These are phyloP conservation scores for Rhizopogon vinicolor DNA, from an alignment of 768 basidiomycete genomes.

Conservation along the genomic window DNA sequence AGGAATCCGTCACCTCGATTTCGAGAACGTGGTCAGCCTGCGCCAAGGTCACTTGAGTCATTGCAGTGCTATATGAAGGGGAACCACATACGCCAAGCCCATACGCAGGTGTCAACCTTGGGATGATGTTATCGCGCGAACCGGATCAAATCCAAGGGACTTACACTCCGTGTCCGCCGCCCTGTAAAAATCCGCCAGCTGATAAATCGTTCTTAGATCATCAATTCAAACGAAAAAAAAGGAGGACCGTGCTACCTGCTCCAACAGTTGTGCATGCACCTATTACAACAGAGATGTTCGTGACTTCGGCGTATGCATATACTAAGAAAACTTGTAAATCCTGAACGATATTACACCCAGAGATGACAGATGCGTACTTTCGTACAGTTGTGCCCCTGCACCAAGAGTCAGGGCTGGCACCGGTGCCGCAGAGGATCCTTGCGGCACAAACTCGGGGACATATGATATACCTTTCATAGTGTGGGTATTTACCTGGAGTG, in stretches of 20 bases:
- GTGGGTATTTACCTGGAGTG: conserved; percentile 21
- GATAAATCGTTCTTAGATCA: neutral
- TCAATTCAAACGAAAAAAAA: too few relatives aligned
- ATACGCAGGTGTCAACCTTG: conserved; percentile 30
- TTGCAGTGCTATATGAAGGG: neutral
- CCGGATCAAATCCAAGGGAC: neutral
- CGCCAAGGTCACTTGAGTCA: neutral
- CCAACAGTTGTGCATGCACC: conserved; percentile 19
- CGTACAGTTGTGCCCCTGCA: conserved; percentile 11
- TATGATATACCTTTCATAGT: conserved; percentile 9
- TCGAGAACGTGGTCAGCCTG: conserved; percentile 45
- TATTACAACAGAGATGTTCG: conserved; percentile 13
- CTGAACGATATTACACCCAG: neutral
- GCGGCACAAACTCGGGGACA: conserved; percentile 12
- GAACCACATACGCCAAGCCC: conserved; percentile 34
- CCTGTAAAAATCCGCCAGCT: conserved; percentile 47
- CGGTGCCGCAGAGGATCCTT: conserved; percentile 10
- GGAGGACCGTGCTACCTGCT: conserved; percentile 4
- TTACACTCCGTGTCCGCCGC: conserved; percentile 41
- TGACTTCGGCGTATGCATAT: conserved; percentile 9
- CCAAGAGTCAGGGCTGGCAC: conserved; percentile 15
- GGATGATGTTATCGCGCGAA: neutral
- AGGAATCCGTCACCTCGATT: conserved; percentile 21
- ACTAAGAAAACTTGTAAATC: conserved; percentile 2
- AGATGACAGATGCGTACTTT: conserved; percentile 8